Base-by-base conservation (phyloP, 2,329 filamentous ascomycete genomes). In the Alternaria sp. region DNA sequence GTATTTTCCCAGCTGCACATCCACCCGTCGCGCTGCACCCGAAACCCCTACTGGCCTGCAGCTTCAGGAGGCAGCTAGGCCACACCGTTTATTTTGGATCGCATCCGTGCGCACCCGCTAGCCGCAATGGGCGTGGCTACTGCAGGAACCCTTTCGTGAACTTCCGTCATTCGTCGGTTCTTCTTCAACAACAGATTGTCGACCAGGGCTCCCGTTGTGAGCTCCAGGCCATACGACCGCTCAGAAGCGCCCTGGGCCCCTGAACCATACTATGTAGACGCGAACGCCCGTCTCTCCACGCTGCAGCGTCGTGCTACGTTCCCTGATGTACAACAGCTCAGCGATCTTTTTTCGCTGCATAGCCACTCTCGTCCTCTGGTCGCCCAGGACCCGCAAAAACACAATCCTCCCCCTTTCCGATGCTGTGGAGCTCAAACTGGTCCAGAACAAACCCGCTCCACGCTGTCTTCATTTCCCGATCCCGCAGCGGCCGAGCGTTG, bases 401-500 rank as follows among this genome's bases (percentile, higher is more conserved):
- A 36, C 32, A 65, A 64, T 64, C 61, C 53, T 55, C 68, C 67
- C 66, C 49, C 59, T 56, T 62, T 70, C 56, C 56, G 58, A 47
- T 51, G 55, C 61, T 57, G 67, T 66, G 66, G 62, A 62, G 59
- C 58, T 59, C 57, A 28, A 49, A 32, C 55, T 59, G 62, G 67
- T 62, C 67, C 67, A 70, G 68, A 69, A 67, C 66, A 54, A 43
- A 54, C 57, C 45, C 59, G 59, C 56, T 51, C 68, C 62, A 65
- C 66, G 69, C 66, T 51, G 62, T 55, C 69, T 63, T 77, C 74
- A 77, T 77, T 77, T 78, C 75, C 72, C 72, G 64, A 65, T 50
- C 54, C 64, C 68, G 68, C 68, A 61, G 67, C 68, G 70, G 70
- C 73, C 71, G 74, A 71, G 69, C 64, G 62, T 57, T 69, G 62